A percentile compares a stretch with the other conserved stretches of the same genome.
Conservation (phyloP, 192 early-diverging fungal genomes). For the Coemansia interrupta region DNA sequence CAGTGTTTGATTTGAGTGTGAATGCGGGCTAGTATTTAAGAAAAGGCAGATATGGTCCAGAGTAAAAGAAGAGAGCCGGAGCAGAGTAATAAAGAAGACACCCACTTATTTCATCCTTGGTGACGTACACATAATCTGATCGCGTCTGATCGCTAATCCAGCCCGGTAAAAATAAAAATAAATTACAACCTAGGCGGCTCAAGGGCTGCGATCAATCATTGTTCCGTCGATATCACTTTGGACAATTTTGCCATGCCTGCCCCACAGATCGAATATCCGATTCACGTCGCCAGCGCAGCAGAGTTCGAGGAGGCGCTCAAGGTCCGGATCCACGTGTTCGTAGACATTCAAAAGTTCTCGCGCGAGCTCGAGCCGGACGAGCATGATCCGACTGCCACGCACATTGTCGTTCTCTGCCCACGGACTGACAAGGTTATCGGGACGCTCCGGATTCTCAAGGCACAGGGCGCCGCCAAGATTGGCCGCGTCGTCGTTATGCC, state of each 20-base stretch:
- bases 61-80: neutral
- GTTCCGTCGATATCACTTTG: neutral
- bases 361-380: constrained; percentile 29
- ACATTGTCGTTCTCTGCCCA: constrained; percentile 19
- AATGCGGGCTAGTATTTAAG: neutral
- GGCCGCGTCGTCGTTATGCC: constrained; percentile 39
- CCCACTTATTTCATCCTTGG: neutral
- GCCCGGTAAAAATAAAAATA: neutral
- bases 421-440: constrained; percentile 18
- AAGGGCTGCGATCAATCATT: neutral
- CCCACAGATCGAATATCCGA: constrained; percentile 7
- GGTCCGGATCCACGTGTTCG: constrained; percentile 34
- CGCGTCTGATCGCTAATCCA: neutral
- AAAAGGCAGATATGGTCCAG: neutral
- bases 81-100: neutral
- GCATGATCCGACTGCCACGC: constrained; percentile 20
- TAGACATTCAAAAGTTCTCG: constrained; percentile 39
- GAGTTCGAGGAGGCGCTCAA: constrained; percentile 22
- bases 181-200: neutral
- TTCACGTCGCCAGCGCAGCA: constrained; percentile 16
- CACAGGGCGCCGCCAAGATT: constrained; percentile 16
- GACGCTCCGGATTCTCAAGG: constrained; percentile 25
- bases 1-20: neutral
- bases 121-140: constrained; percentile 11
- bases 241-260: neutral